These are phyloP conservation scores for Podila horticola DNA, from an alignment of 192 early-diverging fungal genomes.

Conservation along the genomic window DNA sequence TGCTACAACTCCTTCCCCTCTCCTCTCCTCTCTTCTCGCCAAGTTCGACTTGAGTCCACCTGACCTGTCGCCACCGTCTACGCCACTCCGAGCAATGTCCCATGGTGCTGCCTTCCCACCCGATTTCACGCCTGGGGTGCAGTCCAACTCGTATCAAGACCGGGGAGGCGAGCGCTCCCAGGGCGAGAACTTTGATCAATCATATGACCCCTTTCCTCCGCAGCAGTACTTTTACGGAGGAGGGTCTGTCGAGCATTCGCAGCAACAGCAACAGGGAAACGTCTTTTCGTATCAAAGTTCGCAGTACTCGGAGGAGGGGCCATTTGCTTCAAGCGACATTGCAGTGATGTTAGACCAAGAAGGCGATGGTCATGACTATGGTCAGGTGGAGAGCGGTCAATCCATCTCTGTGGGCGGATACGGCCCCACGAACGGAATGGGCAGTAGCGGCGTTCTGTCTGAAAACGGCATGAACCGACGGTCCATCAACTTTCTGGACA, in stretches of 20 bases:
- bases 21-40: neutral
- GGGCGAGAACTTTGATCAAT: neutral
- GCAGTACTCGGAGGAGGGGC: neutral
- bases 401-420: neutral
- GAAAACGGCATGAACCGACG: neutral
- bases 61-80: neutral
- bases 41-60: neutral
- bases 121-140: conserved; percentile 30
- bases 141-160: conserved; percentile 19
- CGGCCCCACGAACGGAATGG: neutral
- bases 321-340: neutral
- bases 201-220: neutral
- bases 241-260: neutral
- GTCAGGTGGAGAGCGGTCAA: too few species aligned
- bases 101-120: conserved; percentile 18
- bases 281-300: neutral
- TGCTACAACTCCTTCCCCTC: too few species aligned
- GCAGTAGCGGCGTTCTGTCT: neutral
- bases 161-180: conserved; percentile 17
- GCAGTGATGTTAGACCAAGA: neutral
- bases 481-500: conserved; percentile 26
- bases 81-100: neutral
- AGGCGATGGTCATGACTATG: too few species aligned
- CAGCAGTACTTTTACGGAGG: neutral
- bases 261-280: neutral